Conservation (phyloP, 495 filamentous ascomycete species). For the Xylaria grammica region DNA sequence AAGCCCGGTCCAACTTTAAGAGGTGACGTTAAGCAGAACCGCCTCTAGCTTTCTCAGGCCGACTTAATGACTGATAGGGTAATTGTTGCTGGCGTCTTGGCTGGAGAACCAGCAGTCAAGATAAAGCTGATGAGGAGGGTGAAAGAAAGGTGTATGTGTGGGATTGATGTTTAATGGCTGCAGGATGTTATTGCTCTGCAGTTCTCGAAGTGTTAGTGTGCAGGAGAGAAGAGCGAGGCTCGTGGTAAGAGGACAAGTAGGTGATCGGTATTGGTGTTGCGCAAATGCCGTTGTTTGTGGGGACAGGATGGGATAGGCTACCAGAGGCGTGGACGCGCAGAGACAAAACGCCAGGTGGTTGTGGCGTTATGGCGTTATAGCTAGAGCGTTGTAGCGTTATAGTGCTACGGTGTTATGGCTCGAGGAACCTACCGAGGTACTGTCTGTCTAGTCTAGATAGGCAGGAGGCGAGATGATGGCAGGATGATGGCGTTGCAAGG, state of each 20-base stretch:
- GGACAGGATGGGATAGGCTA: conserved; percentile 1
- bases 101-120: neutral
- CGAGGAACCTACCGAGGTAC: neutral
- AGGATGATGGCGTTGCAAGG: conserved; percentile 11
- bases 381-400: too few species aligned
- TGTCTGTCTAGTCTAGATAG: neutral
- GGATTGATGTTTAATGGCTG: neutral
- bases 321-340: neutral
- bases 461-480: conserved; percentile 13
- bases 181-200: neutral
- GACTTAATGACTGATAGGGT: neutral
- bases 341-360: neutral
- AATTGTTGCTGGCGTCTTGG: neutral
- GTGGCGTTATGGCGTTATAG: too few species aligned
- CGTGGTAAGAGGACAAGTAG: conserved; percentile 4
- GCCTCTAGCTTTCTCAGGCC: neutral
- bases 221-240: conserved; percentile 6
- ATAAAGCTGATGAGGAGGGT: neutral
- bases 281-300: conserved; percentile 11
- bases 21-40: neutral
- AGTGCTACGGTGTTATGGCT: too few species aligned
- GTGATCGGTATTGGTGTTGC: conserved; percentile 14
- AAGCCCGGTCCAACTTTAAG: neutral
- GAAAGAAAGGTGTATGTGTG: neutral
- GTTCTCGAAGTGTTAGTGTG: neutral